Percentiles rank a stretch among this genome's conserved stretches.
phyloP scores from a whole-genome alignment of 306 rosid genomes.

The cucumber (Cucumis sativus) region Cucumber_9930_V3 NC_026655.2:25394501-25395000 shows the following conservation, averaged over 20 bases:
- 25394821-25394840: not conserved
- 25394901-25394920: no score
- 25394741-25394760: not conserved
- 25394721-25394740: not conserved
- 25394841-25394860: not conserved
- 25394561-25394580: not conserved
- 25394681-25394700: not conserved
- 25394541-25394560: not conserved
- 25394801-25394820: not conserved
- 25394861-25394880: not conserved
- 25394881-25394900: no score
- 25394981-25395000: no score
- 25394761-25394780: not conserved
- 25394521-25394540: not conserved
- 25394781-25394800: not conserved
- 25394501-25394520: not conserved
- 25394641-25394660: not conserved
- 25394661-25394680: not conserved
- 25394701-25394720: not conserved
- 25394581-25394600: not conserved
- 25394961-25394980: no score
- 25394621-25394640: not conserved
- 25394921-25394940: no score
- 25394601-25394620: not conserved
- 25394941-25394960: no score